Conservation (phyloP, 768 basidiomycete species). For the Peribolospora baueri region DNA sequence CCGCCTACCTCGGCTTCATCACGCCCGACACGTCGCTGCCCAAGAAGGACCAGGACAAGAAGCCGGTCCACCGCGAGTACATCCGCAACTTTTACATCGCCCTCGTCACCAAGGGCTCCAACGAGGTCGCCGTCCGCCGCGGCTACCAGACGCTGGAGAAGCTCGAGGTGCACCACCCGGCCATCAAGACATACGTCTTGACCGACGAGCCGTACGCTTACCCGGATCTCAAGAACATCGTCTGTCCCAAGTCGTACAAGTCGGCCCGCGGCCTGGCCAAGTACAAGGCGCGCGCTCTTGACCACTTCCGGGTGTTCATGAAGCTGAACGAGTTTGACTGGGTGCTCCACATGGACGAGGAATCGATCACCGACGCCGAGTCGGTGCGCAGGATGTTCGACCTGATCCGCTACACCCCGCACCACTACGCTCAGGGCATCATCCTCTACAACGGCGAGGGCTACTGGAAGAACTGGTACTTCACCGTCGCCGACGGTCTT, state of each 20-base stretch:
- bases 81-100: conserved; percentile 19
- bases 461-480: conserved; percentile 18
- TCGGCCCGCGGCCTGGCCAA: conserved; percentile 17
- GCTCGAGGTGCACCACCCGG: conserved; percentile 17
- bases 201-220: conserved; percentile 16
- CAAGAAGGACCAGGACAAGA: conserved; percentile 13
- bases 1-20: conserved; percentile 16
- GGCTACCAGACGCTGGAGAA: conserved; percentile 17
- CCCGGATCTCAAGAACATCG: conserved; percentile 18
- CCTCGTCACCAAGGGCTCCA: conserved; percentile 18
- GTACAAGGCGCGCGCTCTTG: conserved; percentile 19
- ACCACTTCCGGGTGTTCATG: conserved; percentile 18
- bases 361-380: conserved; percentile 17
- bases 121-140: conserved; percentile 16
- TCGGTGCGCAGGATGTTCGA: conserved; percentile 16
- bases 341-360: conserved; percentile 19
- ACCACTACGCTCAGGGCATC: conserved; percentile 18
- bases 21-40: conserved; percentile 15
- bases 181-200: conserved; percentile 17
- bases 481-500: conserved; percentile 17
- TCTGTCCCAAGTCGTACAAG: conserved; percentile 18
- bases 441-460: conserved; percentile 18
- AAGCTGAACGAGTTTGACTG: conserved; percentile 17
- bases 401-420: conserved; percentile 17
- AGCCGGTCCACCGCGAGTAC: conserved; percentile 15